Percentiles rank a stretch among this genome's conserved stretches.
Evolutionary conservation across 441 rosid species (phyloP).

Genomic region (Geranium incanum): DNA sequence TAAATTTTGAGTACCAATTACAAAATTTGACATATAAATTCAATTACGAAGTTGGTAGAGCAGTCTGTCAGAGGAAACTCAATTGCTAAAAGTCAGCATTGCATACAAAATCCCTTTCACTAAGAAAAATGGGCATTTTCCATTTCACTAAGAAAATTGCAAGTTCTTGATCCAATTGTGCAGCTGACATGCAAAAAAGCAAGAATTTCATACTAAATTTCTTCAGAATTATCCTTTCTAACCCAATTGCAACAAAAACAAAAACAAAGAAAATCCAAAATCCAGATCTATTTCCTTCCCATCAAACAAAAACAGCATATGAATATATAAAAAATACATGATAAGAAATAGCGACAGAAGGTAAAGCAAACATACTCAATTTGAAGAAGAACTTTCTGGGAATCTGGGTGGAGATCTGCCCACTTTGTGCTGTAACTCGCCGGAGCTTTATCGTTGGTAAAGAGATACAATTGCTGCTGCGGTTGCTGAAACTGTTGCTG

Average conservation of each 20-base stretch:
- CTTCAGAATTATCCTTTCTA: not conserved
- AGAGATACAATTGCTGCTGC: constrained; percentile 61
- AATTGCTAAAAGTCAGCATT: no score
- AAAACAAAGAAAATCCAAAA: not conserved
- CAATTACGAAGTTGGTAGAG: not conserved
- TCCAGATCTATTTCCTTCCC: not conserved
- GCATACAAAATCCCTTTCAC: not conserved
- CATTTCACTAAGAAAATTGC: not conserved
- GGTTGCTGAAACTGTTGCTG: constrained; percentile 37
- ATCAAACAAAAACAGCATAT: not conserved
- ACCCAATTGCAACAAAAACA: not conserved
- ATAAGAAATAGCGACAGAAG: constrained; percentile 9
- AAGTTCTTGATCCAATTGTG: not conserved
- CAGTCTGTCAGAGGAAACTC: not conserved
- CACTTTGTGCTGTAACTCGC: constrained; percentile 88
- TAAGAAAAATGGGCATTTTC: not conserved
- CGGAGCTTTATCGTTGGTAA: constrained; percentile 73
- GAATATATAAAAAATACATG: constrained; percentile 4
- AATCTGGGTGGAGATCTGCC: constrained; percentile 94
- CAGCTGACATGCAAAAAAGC: not conserved
- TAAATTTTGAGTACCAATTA: not conserved
- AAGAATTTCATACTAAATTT: not conserved
- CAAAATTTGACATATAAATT: no score
- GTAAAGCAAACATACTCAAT: constrained; percentile 55
- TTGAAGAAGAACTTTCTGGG: constrained; percentile 72